phyloP scores from a whole-genome alignment of 2,329 filamentous ascomycete species.

The Exophiala bonariae region DNA sequence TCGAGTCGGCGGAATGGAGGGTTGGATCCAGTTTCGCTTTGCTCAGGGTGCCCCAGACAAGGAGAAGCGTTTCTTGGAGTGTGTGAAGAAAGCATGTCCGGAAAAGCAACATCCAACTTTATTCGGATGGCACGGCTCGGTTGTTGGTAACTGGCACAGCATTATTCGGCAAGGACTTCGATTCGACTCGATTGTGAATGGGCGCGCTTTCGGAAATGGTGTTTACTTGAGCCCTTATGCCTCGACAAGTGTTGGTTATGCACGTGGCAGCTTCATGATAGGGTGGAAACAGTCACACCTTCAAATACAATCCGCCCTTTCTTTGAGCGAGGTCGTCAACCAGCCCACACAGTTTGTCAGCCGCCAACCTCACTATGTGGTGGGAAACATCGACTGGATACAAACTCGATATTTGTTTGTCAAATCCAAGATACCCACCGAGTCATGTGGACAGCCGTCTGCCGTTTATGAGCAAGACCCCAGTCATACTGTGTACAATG shows the following conservation, averaged over 20 bases:
- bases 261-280: constrained; percentile 11
- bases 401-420: constrained; percentile 85
- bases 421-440: constrained; percentile 30
- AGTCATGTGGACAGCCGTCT: background rate
- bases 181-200: constrained; percentile 63
- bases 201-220: constrained; percentile 73
- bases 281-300: constrained; percentile 71
- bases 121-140: constrained; percentile 85
- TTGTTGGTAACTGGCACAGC: constrained; percentile 78
- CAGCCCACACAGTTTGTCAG: constrained; percentile 61
- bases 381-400: constrained; percentile 78
- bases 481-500: constrained; percentile 41
- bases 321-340: constrained; percentile 85
- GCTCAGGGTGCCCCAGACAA: constrained; percentile 87
- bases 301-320: constrained; percentile 60
- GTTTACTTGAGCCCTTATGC: constrained; percentile 73
- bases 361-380: constrained; percentile 64
- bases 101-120: constrained; percentile 62
- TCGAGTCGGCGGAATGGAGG: constrained; percentile 62
- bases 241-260: constrained; percentile 57
- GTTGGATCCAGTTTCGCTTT: constrained; percentile 80
- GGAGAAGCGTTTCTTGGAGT: constrained; percentile 70
- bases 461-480: constrained; percentile 32
- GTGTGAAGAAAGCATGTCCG: constrained; percentile 52
- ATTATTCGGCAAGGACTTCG: constrained; percentile 82